Evolutionary conservation across 306 rosid species (phyloP).

Genomic region (Argentina anserina): DNA sequence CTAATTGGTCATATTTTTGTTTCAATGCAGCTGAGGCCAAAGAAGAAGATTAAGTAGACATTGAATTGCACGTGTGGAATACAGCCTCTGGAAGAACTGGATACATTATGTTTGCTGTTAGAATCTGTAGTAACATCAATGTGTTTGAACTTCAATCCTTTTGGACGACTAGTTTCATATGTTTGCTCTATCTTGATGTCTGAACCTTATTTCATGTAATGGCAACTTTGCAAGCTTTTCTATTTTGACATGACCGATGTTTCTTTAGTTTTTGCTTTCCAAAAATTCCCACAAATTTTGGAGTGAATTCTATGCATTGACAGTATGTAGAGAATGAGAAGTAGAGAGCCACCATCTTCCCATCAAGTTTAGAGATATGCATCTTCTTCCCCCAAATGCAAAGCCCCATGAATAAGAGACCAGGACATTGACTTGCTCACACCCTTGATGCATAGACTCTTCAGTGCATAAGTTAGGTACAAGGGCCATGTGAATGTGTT

Average conservation of each 20-base stretch:
- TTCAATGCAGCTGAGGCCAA: slow-evolving; percentile 88
- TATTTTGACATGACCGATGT: neutral
- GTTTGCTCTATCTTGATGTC: neutral
- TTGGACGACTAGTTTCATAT: neutral
- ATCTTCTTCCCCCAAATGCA: too few species aligned
- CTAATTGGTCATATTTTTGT: neutral
- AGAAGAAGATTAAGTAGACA: slow-evolving; percentile 95
- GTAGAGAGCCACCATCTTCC: too few species aligned
- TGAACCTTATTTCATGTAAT: neutral
- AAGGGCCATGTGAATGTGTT: too few species aligned
- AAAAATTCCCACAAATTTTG: too few species aligned
- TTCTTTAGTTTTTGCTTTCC: neutral
- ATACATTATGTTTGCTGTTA: neutral
- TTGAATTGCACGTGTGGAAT: slow-evolving; percentile 6
- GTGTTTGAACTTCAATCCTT: neutral
- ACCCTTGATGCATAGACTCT: too few species aligned
- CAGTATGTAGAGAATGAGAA: too few species aligned
- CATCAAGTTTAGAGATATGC: too few species aligned
- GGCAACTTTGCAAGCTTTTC: neutral
- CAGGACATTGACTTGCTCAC: too few species aligned
- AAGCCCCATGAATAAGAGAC: too few species aligned
- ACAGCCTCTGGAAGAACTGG: neutral
- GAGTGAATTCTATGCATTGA: too few species aligned
- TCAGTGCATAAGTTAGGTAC: too few species aligned
- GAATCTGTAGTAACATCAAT: neutral